Evolutionary conservation across 2,329 filamentous ascomycete species (phyloP), one percentile per base, ranked within the genome.

Genomic region (Calonectria naviculata): DNA sequence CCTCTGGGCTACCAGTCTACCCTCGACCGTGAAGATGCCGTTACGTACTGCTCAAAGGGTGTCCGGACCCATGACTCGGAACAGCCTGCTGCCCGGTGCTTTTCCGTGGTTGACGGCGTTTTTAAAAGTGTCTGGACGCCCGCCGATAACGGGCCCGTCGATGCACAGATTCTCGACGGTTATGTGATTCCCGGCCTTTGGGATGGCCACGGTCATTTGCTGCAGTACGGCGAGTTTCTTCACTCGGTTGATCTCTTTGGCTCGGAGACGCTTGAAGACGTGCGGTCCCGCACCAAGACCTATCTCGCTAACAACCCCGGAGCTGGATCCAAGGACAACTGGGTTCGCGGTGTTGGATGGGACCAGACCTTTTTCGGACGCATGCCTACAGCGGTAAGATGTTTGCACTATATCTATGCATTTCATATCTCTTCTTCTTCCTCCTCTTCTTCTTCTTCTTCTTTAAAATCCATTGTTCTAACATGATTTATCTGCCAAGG

Each of bases 261-360:
- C 0, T 84, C 88, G 0, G 71, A 81, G n/a, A 88, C 87, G 6
- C 84, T 91, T 72, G 84, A 85, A 0, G 89, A 93, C 31, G 87
- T 92, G 5, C 84, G 87, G 31, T 68, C 76, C 8, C 85, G 90
- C 6, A 82, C 93, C 44, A 83, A 83, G 10, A 77, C 78, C 1
- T 93, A 93, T 72, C 80, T 91, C 28, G 78, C 76, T 0, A 75
- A 78, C 5, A 86, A 91, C 72, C 85, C 88, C 0, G 86, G 83
- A 0, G 85, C 85, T 12, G 92, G 91, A 1, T 85, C 85, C 0
- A 84, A 82, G 38, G 82, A 86, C 8, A 86, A 90, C 66, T 94
- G 92, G 92, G 81, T 93, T 54, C 84, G 91, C 67, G 92, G 92
- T 0, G 86, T 92, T 17, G 92, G 92, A 1, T 94, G 92, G 92